phyloP scores from a whole-genome alignment of 2,329 filamentous ascomycete genomes.

The Penicillium thymicola region DNA sequence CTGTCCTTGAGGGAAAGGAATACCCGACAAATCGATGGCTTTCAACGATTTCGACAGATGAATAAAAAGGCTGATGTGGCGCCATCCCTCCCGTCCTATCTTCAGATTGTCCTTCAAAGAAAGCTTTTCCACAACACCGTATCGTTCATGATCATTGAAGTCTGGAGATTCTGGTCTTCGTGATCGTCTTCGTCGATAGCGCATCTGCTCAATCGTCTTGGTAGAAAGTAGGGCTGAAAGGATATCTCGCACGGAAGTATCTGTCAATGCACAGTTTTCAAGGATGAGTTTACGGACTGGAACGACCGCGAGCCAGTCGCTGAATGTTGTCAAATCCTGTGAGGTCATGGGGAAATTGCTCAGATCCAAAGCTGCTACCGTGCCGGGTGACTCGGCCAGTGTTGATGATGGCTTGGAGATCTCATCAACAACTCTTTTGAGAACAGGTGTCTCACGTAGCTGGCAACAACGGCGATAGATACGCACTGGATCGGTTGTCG shows the following conservation, averaged over 20 bases:
- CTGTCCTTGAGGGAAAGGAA: constrained; percentile 64
- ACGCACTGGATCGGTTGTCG: constrained; percentile 84
- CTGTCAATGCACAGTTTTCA: constrained; percentile 81
- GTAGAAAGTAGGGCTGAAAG: constrained; percentile 81
- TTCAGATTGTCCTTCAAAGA: constrained; percentile 85
- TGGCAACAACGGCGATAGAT: constrained; percentile 96
- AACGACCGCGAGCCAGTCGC: constrained; percentile 91
- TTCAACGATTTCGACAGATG: constrained; percentile 86
- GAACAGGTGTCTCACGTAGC: constrained; percentile 82
- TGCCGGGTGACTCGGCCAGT: constrained; percentile 62
- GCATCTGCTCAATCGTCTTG: constrained; percentile 61
- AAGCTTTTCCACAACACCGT: constrained; percentile 78
- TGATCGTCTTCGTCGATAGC: constrained; percentile 45
- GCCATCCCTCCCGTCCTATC: constrained; percentile 84
- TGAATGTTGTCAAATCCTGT: constrained; percentile 78
- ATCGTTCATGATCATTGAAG: constrained; percentile 32
- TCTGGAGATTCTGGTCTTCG: constrained; percentile 37
- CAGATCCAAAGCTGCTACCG: constrained; percentile 77
- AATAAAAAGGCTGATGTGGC: constrained; percentile 81
- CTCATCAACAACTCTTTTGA: constrained; percentile 89
- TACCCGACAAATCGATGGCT: constrained; percentile 79
- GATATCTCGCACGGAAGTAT: constrained; percentile 82
- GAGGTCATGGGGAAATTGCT: constrained; percentile 80
- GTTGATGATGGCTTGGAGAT: constrained; percentile 69
- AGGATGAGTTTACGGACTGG: constrained; percentile 82